Conservation (phyloP, 2,329 filamentous ascomycete species). For the Trichoderma aggressivum region DNA sequence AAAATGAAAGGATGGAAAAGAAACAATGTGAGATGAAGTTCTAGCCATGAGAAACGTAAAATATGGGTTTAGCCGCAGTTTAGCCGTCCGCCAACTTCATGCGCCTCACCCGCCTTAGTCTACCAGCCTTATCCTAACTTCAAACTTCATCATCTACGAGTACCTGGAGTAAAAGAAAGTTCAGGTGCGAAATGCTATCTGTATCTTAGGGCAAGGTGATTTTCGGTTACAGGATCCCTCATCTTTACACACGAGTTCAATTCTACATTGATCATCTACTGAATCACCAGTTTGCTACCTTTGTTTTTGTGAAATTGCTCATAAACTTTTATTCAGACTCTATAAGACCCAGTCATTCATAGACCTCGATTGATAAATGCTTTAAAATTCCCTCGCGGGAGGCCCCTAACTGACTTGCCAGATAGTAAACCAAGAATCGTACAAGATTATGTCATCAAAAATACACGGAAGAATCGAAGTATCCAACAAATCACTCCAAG, state of each 20-base stretch:
- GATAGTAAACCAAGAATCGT: slow-evolving; percentile 10
- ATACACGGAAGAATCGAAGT: slow-evolving; percentile 20
- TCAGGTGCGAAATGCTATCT: not conserved
- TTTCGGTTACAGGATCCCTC: not conserved
- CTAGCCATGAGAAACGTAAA: not conserved
- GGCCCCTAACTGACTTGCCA: not conserved
- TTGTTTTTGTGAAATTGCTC: not conserved
- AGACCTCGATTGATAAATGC: slow-evolving; percentile 14
- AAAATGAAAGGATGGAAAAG: not conserved
- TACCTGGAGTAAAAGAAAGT: not conserved
- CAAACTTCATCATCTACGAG: not conserved
- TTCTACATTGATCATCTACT: not conserved
- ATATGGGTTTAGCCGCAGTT: slow-evolving; percentile 20
- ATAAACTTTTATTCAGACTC: slow-evolving; percentile 13
- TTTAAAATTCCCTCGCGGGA: slow-evolving; percentile 8
- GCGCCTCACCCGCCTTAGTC: not conserved
- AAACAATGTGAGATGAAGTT: not conserved
- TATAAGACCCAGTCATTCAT: slow-evolving; percentile 19
- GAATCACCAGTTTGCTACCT: not conserved
- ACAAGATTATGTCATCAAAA: slow-evolving; percentile 17
- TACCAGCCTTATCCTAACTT: not conserved
- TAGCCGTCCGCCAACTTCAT: slow-evolving; percentile 17
- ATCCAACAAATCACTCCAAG: slow-evolving; percentile 11
- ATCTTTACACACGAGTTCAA: not conserved
- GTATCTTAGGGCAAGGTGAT: not conserved